Evolutionary conservation across 2,329 filamentous ascomycete genomes (phyloP).

Genomic region (Alternaria consortialis): DNA sequence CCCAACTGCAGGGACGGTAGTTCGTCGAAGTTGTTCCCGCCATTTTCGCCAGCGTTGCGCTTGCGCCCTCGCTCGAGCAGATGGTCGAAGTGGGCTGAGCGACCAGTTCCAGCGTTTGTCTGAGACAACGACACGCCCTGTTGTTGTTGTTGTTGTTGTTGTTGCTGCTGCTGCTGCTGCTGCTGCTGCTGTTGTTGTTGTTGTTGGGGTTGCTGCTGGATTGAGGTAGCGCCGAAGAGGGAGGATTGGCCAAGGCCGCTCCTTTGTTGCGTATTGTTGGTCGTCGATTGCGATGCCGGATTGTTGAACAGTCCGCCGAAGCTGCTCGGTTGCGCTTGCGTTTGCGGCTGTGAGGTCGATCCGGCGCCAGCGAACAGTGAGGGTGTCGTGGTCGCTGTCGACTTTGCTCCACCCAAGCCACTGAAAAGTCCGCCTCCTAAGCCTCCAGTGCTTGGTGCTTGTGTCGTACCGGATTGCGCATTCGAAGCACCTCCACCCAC

Average conservation of each 20-base stretch:
- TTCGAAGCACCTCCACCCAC: conserved; percentile 37
- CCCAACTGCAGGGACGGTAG: conserved; percentile 90
- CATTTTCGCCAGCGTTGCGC: conserved; percentile 73
- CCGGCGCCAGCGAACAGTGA: conserved; percentile 36
- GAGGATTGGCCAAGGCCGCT: conserved; percentile 35
- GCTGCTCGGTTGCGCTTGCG: conserved; percentile 33
- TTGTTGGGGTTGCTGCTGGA: conserved; percentile 41
- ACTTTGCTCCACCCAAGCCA: conserved; percentile 45
- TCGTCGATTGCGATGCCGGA: conserved; percentile 40
- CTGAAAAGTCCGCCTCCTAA: conserved; percentile 47
- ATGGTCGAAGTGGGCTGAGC: conserved; percentile 71
- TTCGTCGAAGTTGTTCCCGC: conserved; percentile 70
- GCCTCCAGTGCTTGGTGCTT: conserved; percentile 38
- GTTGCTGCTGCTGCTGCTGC: conserved; percentile 28
- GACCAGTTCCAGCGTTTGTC: conserved; percentile 44
- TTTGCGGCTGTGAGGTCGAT: conserved; percentile 36
- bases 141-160: conserved; percentile 34
- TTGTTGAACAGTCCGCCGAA: conserved; percentile 37
- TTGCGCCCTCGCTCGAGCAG: conserved; percentile 71
- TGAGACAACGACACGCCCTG: conserved; percentile 46
- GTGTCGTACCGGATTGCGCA: conserved; percentile 36
- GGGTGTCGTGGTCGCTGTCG: conserved; percentile 42
- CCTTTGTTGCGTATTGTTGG: conserved; percentile 42
- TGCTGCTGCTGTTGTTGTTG: conserved; percentile 20
- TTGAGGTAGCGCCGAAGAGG: conserved; percentile 36